Conservation (phyloP, 495 filamentous ascomycete species). For the Talaromyces ruber region DNA sequence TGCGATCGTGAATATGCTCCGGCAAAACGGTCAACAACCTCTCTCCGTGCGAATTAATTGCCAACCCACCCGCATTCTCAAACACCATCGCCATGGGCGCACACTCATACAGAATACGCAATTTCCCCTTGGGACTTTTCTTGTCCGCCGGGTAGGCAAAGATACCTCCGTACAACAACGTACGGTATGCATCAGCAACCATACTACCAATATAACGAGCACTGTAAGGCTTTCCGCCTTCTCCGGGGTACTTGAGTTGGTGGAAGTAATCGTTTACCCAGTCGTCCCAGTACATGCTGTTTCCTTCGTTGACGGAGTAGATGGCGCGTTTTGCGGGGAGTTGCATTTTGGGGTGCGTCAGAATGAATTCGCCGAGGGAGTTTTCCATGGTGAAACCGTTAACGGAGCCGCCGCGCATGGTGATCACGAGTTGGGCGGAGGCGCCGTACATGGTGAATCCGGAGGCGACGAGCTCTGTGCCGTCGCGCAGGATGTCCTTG, state of each 20-base stretch:
- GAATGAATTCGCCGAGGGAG: slow-evolving; percentile 94
- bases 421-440: slow-evolving; percentile 91
- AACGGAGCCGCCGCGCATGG: slow-evolving; percentile 87
- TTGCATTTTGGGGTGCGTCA: slow-evolving; percentile 90
- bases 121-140: slow-evolving; percentile 96
- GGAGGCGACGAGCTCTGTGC: slow-evolving; percentile 82
- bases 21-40: slow-evolving; percentile 86
- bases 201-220: slow-evolving; percentile 93
- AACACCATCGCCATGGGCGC: slow-evolving; percentile 99
- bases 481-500: slow-evolving; percentile 79
- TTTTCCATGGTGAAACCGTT: slow-evolving; percentile 98
- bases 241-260: slow-evolving; percentile 64
- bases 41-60: slow-evolving; percentile 78
- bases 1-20: slow-evolving; percentile 89
- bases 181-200: slow-evolving; percentile 97
- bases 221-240: slow-evolving; percentile 80
- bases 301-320: slow-evolving; percentile 98
- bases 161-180: slow-evolving; percentile 88
- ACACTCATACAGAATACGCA: slow-evolving; percentile 96
- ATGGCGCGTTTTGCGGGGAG: slow-evolving; percentile 75
- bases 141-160: slow-evolving; percentile 97
- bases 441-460: slow-evolving; percentile 99
- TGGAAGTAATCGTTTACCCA: slow-evolving; percentile 81
- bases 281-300: slow-evolving; percentile 92
- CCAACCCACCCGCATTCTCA: slow-evolving; percentile 94